Base-by-base conservation (phyloP, 345 rosid genomes). In the Melaleuca alternifolia region DNA sequence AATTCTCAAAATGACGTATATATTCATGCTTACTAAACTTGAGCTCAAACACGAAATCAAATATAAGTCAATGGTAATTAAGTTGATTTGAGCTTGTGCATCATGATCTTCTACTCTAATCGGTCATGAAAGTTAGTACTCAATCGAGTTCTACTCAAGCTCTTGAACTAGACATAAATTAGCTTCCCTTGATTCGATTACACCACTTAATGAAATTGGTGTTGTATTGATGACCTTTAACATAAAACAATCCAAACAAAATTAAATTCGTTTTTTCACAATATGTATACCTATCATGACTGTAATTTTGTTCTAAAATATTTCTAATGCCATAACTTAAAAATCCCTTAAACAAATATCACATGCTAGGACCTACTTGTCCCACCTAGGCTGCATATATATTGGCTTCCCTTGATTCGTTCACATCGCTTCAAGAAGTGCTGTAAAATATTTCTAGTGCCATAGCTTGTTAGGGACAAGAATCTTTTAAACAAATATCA, bases 321-420 rank as follows among this genome's bases (percentile, higher is more conserved):
- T 65, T 30, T 6, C 77, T 8, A 16, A 33, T 16, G 12, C 0
- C 77, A 16, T 8, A 16, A 65, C 6, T 65, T 8, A 33, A 65
- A 18, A 1, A 65, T 65, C 46, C 16, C 33, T 33, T 9, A 4
- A 33, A 37, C 46, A 33, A 65, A 30, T 15, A 62, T 62, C 18
- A 0, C 1, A 16, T 33, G 77, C 37, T 0, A 33, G 16, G 30
- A 7, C 2, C 23, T 2, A 8, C 11, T 0, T 1, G 24, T 65
- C 77, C 20, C 46, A 4, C 6, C 0, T 33, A 16, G n/a, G n/a
- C n/a, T n/a, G n/a, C n/a, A n/a, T n/a, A n/a, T n/a, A n/a, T n/a
- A n/a, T n/a, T n/a, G n/a, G n/a, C n/a, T n/a, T n/a, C n/a, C n/a
- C n/a, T n/a, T n/a, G n/a, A n/a, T n/a, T n/a, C n/a, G n/a, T n/a